phyloP scores from a whole-genome alignment of 148 eudicot species.

The Spergularia bocconei region DNA sequence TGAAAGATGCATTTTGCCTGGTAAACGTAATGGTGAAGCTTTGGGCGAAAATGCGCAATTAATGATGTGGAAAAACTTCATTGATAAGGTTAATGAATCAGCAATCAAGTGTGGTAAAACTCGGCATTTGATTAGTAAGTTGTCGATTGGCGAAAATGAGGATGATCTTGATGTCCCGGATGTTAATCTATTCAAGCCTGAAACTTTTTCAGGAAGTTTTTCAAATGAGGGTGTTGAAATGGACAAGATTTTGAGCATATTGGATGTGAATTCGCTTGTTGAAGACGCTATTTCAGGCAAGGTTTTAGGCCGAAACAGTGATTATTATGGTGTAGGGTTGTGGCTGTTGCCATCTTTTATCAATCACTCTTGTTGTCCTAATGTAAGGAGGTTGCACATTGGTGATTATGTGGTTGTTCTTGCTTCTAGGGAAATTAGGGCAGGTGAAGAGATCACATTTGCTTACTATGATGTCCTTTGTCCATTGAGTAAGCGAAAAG shows the following conservation, averaged over 20 bases:
- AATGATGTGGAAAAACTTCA: slow-evolving; percentile 80
- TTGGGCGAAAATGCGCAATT: slow-evolving; percentile 54
- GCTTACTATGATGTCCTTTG: slow-evolving; percentile 68
- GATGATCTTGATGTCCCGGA: slow-evolving; percentile 53
- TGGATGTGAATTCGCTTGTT: slow-evolving; percentile 82
- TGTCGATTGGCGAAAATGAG: slow-evolving; percentile 69
- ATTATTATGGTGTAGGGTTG: slow-evolving; percentile 72
- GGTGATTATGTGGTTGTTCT: slow-evolving; percentile 68
- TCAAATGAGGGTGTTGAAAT: slow-evolving; percentile 29
- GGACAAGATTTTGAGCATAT: slow-evolving; percentile 45
- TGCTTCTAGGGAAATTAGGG: slow-evolving; percentile 72
- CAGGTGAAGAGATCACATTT: slow-evolving; percentile 79
- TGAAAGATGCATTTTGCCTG: slow-evolving; percentile 73
- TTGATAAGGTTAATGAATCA: slow-evolving; percentile 56
- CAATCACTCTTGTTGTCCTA: slow-evolving; percentile 85
- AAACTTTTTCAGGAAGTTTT: slow-evolving; percentile 21
- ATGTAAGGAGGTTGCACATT: slow-evolving; percentile 64
- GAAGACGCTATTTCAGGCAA: slow-evolving; percentile 68
- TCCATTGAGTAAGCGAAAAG: slow-evolving; percentile 46
- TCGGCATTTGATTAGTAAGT: slow-evolving; percentile 41
- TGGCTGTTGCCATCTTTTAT: slow-evolving; percentile 78
- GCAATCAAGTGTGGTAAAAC: slow-evolving; percentile 46
- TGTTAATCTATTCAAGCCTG: slow-evolving; percentile 54
- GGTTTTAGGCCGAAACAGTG: slow-evolving; percentile 63
- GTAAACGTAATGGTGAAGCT: slow-evolving; percentile 27